Conservation (phyloP, 805 yeast species). For the Saccharomycopsis sp. region DNA sequence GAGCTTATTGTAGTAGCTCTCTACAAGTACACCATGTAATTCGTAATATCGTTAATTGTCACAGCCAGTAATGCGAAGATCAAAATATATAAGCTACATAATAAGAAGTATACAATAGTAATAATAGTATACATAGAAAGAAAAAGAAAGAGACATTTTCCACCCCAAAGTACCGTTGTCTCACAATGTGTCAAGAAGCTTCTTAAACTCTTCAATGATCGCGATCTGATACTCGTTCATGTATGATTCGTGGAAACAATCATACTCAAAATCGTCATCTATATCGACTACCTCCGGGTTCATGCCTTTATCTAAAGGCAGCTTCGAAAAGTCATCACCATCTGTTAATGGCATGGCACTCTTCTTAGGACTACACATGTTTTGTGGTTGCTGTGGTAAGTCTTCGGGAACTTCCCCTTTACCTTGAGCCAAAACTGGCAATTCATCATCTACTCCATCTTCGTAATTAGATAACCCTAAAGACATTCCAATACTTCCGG, state of each 20-base stretch:
- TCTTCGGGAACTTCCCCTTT: neutral
- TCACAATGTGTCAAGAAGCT: neutral
- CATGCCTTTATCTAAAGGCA: neutral
- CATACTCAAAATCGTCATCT: neutral
- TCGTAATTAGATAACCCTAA: neutral
- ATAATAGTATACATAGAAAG: neutral
- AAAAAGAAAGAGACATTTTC: neutral
- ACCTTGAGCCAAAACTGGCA: neutral
- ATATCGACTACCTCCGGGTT: neutral
- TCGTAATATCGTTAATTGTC: neutral
- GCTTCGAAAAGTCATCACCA: neutral
- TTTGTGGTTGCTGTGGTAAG: neutral
- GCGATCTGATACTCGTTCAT: neutral
- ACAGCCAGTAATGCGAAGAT: neutral
- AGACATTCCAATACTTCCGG: neutral
- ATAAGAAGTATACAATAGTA: no score
- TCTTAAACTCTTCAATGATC: neutral
- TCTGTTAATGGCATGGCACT: neutral
- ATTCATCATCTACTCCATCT: neutral
- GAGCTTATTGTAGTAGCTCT: no score
- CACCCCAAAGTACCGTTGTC: neutral
- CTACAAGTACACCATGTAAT: neutral
- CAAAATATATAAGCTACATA: neutral
- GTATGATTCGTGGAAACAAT: neutral
- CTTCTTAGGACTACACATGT: neutral